Evolutionary conservation across 371 early-diverging fungal species (phyloP), one percentile per base, ranked within the genome.

Genomic region (Rhizopus arrhizus): DNA sequence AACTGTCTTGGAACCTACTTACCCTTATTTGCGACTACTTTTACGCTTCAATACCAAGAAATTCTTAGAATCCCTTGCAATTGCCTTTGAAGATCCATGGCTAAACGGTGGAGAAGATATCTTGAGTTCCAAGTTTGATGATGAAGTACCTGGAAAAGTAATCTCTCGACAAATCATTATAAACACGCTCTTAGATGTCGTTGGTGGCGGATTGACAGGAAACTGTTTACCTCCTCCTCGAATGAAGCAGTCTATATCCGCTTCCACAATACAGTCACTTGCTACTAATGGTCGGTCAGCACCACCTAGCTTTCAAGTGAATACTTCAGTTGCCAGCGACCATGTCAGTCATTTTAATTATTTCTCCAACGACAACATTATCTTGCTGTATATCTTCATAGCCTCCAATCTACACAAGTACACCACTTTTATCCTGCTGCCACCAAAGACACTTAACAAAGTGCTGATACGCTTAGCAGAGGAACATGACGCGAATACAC

Each of bases 121-220:
- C 33, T 45, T 66, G 57, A 78, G 75, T 36, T 81, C 72, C 40
- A 82, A 75, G 38, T 80, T 81, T 74, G 83, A 64, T 65, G 82
- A 82, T 48, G 86, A 83, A 33, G 69, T 82, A 16, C 84, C 77
- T 34, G 89, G 78, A 9, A 79, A 80, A 64, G 83, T 77, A 6
- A 86, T 93, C 38, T 88, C 85, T 34, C 83, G 92, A 3, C 91
- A 92, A 71, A 81, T 85, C 53, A 87, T 93, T 61, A 77, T 91
- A 53, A 88, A 91, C 65, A 82, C 89, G 2, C 59, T 92, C 36
- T 66, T 92, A 15, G 80, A 82, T 38, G 86, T 89, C 5, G 73
- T 89, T 66, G 77, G 77, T 5, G 74, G 75, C 5, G 72, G 77
- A 0, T 53, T 66, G 53, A 69, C 75, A 5, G 79, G 69, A 3